Evolutionary conservation across 2,329 filamentous ascomycete species (phyloP).

Genomic region (Fusarium buharicum): DNA sequence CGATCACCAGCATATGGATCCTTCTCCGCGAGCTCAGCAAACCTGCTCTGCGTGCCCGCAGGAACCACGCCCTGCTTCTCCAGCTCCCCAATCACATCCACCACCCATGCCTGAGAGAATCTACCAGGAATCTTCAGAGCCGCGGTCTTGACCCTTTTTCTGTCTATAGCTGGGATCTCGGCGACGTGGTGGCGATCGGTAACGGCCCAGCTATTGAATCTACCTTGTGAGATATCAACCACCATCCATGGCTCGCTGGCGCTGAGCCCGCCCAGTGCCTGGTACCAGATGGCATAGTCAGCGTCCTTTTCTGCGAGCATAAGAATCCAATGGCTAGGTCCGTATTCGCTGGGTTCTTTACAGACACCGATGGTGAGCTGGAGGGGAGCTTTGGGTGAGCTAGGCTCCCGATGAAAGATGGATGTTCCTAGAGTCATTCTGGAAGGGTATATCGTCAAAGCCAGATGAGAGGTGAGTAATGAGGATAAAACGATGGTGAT

Average conservation of each 20-base stretch:
- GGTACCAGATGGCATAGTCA: neutral
- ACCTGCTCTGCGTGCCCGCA: neutral
- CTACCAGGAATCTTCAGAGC: neutral
- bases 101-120: conserved; percentile 16
- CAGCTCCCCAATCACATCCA: conserved; percentile 10
- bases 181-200: neutral
- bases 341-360: neutral
- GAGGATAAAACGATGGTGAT: too few relatives aligned
- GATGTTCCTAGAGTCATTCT: neutral
- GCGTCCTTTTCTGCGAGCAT: conserved; percentile 6
- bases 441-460: neutral
- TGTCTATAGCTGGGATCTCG: neutral
- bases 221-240: neutral
- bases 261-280: neutral
- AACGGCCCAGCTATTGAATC: neutral
- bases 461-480: too few relatives aligned
- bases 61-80: conserved; percentile 4
- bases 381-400: neutral
- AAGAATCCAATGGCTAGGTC: conserved; percentile 10
- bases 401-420: neutral
- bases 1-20: neutral
- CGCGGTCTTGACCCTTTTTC: neutral
- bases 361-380: conserved; percentile 8
- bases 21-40: neutral
- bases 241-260: neutral